Conservation (phyloP, 352 stramenopile genomes). For the Globisporangium mamillatum region DNA sequence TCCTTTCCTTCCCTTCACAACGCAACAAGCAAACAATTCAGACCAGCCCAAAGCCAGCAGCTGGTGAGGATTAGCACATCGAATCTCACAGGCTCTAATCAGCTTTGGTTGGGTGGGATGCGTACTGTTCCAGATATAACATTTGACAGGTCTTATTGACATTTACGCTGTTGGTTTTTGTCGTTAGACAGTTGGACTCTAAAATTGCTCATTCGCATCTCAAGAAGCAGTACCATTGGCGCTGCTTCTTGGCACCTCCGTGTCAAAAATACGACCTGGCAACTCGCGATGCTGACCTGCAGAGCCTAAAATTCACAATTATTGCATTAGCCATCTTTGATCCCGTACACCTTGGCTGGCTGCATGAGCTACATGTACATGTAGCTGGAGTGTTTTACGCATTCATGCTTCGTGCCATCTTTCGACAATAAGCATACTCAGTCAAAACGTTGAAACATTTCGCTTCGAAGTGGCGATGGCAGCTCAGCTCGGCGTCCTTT, state of each 20-base stretch:
- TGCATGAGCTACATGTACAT: too few species aligned
- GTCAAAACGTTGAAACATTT: not conserved
- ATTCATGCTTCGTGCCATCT: not conserved
- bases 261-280: not conserved
- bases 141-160: not conserved
- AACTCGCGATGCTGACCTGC: not conserved
- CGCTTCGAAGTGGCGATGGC: not conserved
- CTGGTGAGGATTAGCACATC: not conserved
- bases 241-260: not conserved
- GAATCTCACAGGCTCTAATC: not conserved
- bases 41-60: not conserved
- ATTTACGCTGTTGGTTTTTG: not conserved
- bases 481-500: not conserved
- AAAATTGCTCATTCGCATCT: not conserved
- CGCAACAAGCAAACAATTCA: not conserved
- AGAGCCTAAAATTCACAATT: not conserved
- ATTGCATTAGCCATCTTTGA: too few species aligned
- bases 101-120: not conserved
- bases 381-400: not conserved
- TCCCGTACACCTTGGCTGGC: too few species aligned
- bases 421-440: not conserved
- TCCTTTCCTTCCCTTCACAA: not conserved
- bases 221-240: too few species aligned
- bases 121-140: not conserved
- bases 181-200: constrained; percentile 3